Evolutionary conservation across 2,329 filamentous ascomycete genomes (phyloP), one percentile per base, ranked within the genome.

Genomic region (Ilyonectria destructans): DNA sequence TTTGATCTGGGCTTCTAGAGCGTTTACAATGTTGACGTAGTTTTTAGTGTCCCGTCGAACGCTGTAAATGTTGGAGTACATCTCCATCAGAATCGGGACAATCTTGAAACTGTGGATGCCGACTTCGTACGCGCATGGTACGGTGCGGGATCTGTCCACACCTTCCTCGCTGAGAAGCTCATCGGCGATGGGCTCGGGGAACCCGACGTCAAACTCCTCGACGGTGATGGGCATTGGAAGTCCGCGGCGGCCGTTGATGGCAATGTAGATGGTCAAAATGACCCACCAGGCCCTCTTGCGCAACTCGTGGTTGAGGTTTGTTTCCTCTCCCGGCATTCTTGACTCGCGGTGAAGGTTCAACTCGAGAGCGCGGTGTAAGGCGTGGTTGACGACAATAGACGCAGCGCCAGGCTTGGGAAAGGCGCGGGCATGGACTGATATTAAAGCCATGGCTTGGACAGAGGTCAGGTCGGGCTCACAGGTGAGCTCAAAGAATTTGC

Each of bases 381-480:
- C 88, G 54, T 89, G 85, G 59, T 88, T 89, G 35, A 88, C 88
- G 67, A 95, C 85, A 71, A 92, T 87, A 81, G 91, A 92, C 61
- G 91, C 92, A 48, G 91, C 90, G 13, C 92, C 93, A 1, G 94
- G 93, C 74, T 95, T 94, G 33, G 93, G 92, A 66, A 96, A 95
- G 58, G 90, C 90, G 67, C 94, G 90, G 4, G 93, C 88, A 77
- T 96, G 92, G 3, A 89, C 82, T 66, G 90, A 90, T 19, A 97
- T 89, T 81, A 96, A 83, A 12, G 90, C 85, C 74, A 96, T 79
- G 4, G 92, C 93, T 79, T 96, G 93, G 8, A 95, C 85, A 58
- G 93, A 89, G 52, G 89, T 84, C 15, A 95, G 81, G 0, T 89
- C 89, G 63, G 88, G 88, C 19, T 89, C 89, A 6, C 84, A 84